Conservation (phyloP, 2,329 filamentous ascomycete genomes). For the Mycocentrospora acerina region DNA sequence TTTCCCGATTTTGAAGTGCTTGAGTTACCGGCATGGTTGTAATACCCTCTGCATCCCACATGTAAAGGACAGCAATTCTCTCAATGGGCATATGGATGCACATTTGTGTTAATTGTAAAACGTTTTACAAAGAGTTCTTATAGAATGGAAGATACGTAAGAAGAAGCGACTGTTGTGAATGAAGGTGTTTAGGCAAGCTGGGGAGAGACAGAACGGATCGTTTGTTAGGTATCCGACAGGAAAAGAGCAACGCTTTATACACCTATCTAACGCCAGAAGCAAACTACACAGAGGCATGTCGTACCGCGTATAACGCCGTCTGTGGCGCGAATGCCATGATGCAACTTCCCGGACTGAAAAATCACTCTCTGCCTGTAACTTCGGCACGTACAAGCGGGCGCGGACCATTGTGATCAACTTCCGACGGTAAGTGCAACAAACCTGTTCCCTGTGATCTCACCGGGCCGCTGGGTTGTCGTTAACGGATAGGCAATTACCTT, state of each 20-base stretch:
- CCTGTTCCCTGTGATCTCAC: conserved; percentile 8
- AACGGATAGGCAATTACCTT: too few relatives aligned
- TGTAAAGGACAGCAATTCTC: conserved; percentile 26
- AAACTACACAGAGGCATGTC: background rate
- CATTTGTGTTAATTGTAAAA: conserved; percentile 15
- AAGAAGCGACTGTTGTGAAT: background rate
- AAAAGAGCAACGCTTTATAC: conserved; percentile 6
- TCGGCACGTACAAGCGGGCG: conserved; percentile 7
- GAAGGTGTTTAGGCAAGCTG: background rate
- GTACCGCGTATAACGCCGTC: conserved; percentile 15
- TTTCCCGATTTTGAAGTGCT: too few relatives aligned
- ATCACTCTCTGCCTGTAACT: conserved; percentile 9
- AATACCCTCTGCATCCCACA: conserved; percentile 33
- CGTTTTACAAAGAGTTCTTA: background rate
- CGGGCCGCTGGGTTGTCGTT: background rate
- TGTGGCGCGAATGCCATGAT: conserved; percentile 17
- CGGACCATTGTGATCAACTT: conserved; percentile 3
- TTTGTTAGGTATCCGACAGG: conserved; percentile 1
- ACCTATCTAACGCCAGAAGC: conserved; percentile 2
- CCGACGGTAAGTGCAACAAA: conserved; percentile 1
- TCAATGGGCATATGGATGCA: conserved; percentile 29
- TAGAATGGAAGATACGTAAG: background rate
- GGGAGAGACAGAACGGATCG: conserved; percentile 1
- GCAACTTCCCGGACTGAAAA: conserved; percentile 15
- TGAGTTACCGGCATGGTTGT: conserved; percentile 38